Percentiles rank a stretch among this genome's conserved stretches.
phyloP scores from a whole-genome alignment of 148 eudicot species.

The Tetragonia tetragonoides region DNA sequence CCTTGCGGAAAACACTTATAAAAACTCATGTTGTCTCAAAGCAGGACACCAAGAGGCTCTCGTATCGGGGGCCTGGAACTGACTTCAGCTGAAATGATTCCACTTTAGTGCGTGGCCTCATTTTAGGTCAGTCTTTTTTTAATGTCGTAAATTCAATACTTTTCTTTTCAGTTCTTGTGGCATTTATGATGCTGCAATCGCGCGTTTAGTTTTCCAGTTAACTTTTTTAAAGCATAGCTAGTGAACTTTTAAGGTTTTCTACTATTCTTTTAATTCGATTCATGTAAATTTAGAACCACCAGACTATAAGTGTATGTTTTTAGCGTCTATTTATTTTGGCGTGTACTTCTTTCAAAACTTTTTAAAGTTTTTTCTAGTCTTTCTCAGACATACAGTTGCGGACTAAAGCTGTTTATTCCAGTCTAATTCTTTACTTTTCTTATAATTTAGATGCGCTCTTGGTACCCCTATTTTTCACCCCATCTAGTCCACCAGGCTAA shows the following conservation, averaged over 20 bases:
- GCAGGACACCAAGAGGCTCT: conserved; percentile 99
- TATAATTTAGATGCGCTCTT: background rate
- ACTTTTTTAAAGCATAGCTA: conserved; percentile 31
- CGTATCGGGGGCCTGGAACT: conserved; percentile 98
- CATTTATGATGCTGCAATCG: conserved; percentile 57
- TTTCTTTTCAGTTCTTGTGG: conserved; percentile 47
- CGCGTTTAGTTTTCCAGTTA: conserved; percentile 41
- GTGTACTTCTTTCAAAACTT: background rate
- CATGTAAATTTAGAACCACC: conserved; percentile 21
- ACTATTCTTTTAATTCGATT: conserved; percentile 14
- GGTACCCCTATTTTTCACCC: background rate
- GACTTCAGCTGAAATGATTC: conserved; percentile 96
- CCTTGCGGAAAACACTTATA: conserved; percentile 59
- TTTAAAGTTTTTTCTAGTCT: background rate
- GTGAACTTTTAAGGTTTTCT: conserved; percentile 28
- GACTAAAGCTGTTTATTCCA: background rate
- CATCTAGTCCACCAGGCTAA: background rate
- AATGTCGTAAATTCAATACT: conserved; percentile 46
- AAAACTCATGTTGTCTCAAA: conserved; percentile 81
- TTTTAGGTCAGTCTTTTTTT: conserved; percentile 91
- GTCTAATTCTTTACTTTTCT: background rate
- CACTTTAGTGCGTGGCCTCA: conserved; percentile 93
- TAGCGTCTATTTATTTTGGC: conserved; percentile 8
- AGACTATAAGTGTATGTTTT: background rate
- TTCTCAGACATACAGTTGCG: background rate